These are phyloP conservation scores for Rhodotorula sp. DNA, from an alignment of 1,284 basidiomycete genomes.

Conservation along the genomic window DNA sequence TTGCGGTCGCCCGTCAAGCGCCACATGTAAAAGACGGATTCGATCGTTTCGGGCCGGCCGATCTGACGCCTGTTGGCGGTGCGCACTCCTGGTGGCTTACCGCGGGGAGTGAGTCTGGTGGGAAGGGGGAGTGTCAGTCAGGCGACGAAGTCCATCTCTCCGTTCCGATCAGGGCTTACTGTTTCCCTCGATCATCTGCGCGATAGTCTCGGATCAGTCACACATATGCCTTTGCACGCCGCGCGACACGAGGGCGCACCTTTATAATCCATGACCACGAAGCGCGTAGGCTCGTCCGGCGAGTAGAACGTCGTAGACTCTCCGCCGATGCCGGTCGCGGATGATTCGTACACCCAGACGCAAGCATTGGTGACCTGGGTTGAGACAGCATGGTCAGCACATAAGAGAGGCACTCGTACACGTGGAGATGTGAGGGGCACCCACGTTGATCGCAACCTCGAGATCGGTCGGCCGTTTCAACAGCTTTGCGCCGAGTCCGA, in stretches of 20 bases:
- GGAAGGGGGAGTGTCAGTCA: not conserved
- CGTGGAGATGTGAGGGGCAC: slow-evolving; percentile 2
- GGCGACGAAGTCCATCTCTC: not conserved
- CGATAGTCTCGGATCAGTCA: not conserved
- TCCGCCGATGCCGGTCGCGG: slow-evolving; percentile 51
- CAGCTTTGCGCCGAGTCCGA: slow-evolving; percentile 55
- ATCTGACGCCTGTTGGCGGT: slow-evolving; percentile 37
- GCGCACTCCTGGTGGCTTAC: slow-evolving; percentile 37
- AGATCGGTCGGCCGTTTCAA: slow-evolving; percentile 53
- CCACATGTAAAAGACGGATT: slow-evolving; percentile 58
- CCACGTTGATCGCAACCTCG: slow-evolving; percentile 39
- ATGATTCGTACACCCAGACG: slow-evolving; percentile 54
- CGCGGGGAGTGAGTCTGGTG: slow-evolving; percentile 27
- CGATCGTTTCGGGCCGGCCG: slow-evolving; percentile 59
- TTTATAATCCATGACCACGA: slow-evolving; percentile 26
- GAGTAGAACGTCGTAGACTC: slow-evolving; percentile 50
- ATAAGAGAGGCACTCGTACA: not conserved
- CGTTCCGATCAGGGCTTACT: not conserved
- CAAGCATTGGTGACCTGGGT: slow-evolving; percentile 53
- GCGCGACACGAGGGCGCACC: not conserved
- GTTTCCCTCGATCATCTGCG: not conserved
- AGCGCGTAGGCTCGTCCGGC: slow-evolving; percentile 41
- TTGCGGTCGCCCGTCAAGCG: slow-evolving; percentile 57
- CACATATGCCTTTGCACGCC: no score
- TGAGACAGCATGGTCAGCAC: not conserved